These are phyloP conservation scores for Thelonectria rubi DNA, from an alignment of 2,329 filamentous ascomycete genomes.

Conservation along the genomic window DNA sequence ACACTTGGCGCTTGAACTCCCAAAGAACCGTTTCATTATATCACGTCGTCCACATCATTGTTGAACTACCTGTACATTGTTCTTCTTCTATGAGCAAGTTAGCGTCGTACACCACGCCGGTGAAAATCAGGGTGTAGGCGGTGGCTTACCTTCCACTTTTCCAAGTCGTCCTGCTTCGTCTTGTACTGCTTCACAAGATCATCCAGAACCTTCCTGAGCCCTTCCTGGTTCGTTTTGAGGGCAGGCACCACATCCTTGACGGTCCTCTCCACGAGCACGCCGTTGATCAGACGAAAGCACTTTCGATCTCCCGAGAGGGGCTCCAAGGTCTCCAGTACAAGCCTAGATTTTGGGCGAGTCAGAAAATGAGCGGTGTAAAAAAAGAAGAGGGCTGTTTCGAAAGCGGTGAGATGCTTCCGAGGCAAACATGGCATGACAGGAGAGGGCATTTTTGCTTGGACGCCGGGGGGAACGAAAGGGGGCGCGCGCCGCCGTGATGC, in stretches of 20 bases:
- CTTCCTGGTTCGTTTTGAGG: conserved; percentile 92
- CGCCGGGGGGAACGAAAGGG: conserved; percentile 16
- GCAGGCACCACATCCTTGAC: conserved; percentile 92
- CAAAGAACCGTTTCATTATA: conserved; percentile 24
- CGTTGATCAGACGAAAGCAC: conserved; percentile 99
- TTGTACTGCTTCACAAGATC: conserved; percentile 98
- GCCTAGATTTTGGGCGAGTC: conserved; percentile 60
- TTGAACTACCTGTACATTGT: conserved; percentile 87
- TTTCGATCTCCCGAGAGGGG: conserved; percentile 87
- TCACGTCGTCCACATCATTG: conserved; percentile 52
- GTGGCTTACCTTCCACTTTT: conserved; percentile 91
- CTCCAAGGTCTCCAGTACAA: conserved; percentile 90
- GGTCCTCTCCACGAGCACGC: conserved; percentile 92
- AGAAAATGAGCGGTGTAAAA: conserved; percentile 36
- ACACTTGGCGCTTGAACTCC: conserved; percentile 1
- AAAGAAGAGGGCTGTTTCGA: conserved; percentile 3
- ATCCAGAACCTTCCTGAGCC: conserved; percentile 91
- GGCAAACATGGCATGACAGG: conserved; percentile 19
- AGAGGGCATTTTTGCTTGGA: conserved; percentile 12
- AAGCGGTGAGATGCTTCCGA: conserved; percentile 52
- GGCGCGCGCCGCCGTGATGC: conserved; percentile 6
- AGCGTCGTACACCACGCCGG: neutral
- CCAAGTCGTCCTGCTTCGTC: conserved; percentile 90
- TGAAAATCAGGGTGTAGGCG: neutral
- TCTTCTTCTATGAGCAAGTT: conserved; percentile 73